These are phyloP conservation scores for Annulohypoxylon nitens DNA, from an alignment of 495 filamentous ascomycete genomes.

Conservation along the genomic window DNA sequence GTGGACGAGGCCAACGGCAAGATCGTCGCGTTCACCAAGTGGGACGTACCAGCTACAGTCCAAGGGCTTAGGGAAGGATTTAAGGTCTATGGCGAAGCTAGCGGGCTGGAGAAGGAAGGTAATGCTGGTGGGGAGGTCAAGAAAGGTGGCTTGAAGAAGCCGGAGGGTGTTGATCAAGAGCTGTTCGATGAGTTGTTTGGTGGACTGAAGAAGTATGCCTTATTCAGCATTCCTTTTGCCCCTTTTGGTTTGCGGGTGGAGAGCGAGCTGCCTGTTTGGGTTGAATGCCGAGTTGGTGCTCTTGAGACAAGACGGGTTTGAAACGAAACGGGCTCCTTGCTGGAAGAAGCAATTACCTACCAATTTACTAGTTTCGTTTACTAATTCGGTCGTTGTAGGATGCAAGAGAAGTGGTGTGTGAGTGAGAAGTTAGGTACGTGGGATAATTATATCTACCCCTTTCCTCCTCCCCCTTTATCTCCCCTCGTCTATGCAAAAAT, in stretches of 20 bases:
- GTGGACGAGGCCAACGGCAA: conserved; percentile 32
- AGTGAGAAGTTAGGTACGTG: conserved; percentile 45
- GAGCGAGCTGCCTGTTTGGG: not conserved
- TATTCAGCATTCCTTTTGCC: not conserved
- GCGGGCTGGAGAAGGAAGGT: not conserved
- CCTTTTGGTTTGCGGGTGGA: not conserved
- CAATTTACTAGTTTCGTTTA: not conserved
- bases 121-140: not conserved
- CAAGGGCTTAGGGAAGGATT: conserved; percentile 37
- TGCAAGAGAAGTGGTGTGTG: conserved; percentile 44
- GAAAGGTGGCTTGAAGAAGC: conserved; percentile 8
- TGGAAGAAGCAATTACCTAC: not conserved
- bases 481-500: not conserved
- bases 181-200: conserved; percentile 37
- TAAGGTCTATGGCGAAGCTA: conserved; percentile 29
- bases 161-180: conserved; percentile 38
- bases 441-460: not conserved
- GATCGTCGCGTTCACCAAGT: conserved; percentile 47
- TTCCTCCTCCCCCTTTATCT: not conserved
- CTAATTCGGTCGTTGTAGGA: conserved; percentile 4
- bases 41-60: conserved; percentile 39
- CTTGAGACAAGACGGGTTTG: not conserved
- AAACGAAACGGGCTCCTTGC: not conserved
- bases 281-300: not conserved
- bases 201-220: conserved; percentile 9